These are phyloP conservation scores for Didymella keratinophila DNA, from an alignment of 2,329 filamentous ascomycete species.

Conservation along the genomic window DNA sequence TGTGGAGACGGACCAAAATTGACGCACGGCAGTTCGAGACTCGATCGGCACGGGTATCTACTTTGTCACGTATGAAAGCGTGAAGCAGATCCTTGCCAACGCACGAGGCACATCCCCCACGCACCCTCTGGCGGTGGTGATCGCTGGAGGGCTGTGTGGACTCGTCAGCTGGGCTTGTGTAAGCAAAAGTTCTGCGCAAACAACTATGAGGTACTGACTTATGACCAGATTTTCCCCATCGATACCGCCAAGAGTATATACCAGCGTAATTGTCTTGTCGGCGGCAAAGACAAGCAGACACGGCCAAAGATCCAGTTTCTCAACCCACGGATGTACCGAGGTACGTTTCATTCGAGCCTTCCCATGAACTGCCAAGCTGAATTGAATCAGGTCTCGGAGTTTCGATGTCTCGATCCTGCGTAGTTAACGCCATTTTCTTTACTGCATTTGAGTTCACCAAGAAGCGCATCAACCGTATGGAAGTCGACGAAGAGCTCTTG, in stretches of 20 bases:
- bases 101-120: constrained; percentile 77
- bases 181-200: constrained; percentile 44
- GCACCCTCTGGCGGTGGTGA: constrained; percentile 78
- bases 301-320: constrained; percentile 79
- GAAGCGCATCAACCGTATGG: constrained; percentile 58
- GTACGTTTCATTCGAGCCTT: constrained; percentile 49
- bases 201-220: constrained; percentile 10
- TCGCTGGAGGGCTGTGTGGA: constrained; percentile 81
- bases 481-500: constrained; percentile 49
- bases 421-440: constrained; percentile 90
- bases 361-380: constrained; percentile 12
- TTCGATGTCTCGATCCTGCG: constrained; percentile 81
- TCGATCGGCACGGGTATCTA: constrained; percentile 85
- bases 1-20: constrained; percentile 14
- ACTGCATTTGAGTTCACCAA: constrained; percentile 87
- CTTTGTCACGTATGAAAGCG: constrained; percentile 88
- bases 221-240: constrained; percentile 64
- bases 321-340: constrained; percentile 80
- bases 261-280: constrained; percentile 79
- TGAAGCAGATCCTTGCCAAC: constrained; percentile 81
- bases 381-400: constrained; percentile 67
- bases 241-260: constrained; percentile 88
- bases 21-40: constrained; percentile 70
- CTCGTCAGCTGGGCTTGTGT: constrained; percentile 85
- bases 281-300: constrained; percentile 64